A percentile compares a stretch with the other conserved stretches of the same genome.
phyloP scores from a whole-genome alignment of 2,329 filamentous ascomycete genomes.

The Colletotrichum tropicale region DNA sequence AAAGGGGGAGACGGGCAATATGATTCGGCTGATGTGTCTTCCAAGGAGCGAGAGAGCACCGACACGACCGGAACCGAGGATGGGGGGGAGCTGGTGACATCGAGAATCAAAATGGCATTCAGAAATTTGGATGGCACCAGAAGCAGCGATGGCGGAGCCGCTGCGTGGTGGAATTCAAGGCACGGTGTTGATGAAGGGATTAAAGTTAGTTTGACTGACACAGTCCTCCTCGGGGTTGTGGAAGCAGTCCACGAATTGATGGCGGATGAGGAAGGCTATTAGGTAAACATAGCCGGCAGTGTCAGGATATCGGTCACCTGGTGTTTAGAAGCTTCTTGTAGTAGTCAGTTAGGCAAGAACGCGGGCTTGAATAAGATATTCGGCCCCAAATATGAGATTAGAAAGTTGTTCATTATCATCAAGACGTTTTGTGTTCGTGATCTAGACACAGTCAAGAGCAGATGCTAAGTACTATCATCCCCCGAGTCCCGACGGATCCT shows the following conservation, averaged over 20 bases:
- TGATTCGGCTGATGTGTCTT: not conserved
- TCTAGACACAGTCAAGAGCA: not conserved
- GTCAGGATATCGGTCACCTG: not conserved
- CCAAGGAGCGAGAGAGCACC: not conserved
- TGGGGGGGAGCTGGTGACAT: not conserved
- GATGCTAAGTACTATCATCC: not conserved
- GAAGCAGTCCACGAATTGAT: conserved; percentile 34
- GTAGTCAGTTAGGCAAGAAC: not conserved
- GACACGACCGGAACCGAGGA: not conserved
- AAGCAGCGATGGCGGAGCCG: conserved; percentile 12
- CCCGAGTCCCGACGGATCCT: conserved; percentile 30
- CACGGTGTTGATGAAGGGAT: not conserved
- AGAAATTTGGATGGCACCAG: not conserved
- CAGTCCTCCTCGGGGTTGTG: conserved; percentile 31
- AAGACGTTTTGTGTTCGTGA: not conserved
- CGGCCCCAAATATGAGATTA: not conserved
- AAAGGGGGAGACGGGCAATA: conserved; percentile 20
- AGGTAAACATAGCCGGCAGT: not conserved
- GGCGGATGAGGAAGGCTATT: conserved; percentile 18
- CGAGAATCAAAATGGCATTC: conserved; percentile 1
- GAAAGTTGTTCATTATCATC: not conserved
- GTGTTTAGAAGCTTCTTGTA: not conserved
- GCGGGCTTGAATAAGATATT: not conserved
- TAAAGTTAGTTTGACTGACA: not conserved
- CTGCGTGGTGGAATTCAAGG: conserved; percentile 18